Evolutionary conservation across 2,329 filamentous ascomycete species (phyloP).

Genomic region (Botrytis fragariae): DNA sequence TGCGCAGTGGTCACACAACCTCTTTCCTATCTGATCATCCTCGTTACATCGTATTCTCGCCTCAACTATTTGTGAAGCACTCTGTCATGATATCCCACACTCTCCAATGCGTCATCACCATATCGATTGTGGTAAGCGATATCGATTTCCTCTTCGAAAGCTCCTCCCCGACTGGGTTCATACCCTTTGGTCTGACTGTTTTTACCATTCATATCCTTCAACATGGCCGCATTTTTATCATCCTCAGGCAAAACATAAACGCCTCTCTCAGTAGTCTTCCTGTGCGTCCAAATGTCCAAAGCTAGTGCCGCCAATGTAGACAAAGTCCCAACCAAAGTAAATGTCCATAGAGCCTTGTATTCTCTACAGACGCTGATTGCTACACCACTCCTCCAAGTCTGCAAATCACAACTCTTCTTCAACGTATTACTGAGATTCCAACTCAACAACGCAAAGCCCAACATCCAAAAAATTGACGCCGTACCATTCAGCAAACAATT

Average conservation of each 20-base stretch:
- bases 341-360: constrained; percentile 36
- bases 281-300: constrained; percentile 32
- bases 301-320: constrained; percentile 31
- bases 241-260: constrained; percentile 33
- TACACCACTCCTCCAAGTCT: constrained; percentile 29
- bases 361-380: constrained; percentile 33
- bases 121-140: constrained; percentile 35
- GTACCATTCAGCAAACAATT: constrained; percentile 33
- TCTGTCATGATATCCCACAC: constrained; percentile 12
- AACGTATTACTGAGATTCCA: constrained; percentile 34
- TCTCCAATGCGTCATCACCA: constrained; percentile 22
- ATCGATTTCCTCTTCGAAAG: constrained; percentile 24
- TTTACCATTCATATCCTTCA: constrained; percentile 26
- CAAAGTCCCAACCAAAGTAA: constrained; percentile 32
- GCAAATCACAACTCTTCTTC: constrained; percentile 28
- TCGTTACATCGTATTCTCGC: not conserved
- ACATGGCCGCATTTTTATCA: constrained; percentile 27
- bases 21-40: not conserved
- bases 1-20: not conserved
- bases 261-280: constrained; percentile 26
- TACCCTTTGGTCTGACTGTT: constrained; percentile 25
- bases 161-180: constrained; percentile 20
- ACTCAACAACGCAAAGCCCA: constrained; percentile 33
- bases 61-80: not conserved
- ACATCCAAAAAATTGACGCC: constrained; percentile 30